Base-by-base conservation (phyloP, 768 basidiomycete genomes). In the Chiua virens region DNA sequence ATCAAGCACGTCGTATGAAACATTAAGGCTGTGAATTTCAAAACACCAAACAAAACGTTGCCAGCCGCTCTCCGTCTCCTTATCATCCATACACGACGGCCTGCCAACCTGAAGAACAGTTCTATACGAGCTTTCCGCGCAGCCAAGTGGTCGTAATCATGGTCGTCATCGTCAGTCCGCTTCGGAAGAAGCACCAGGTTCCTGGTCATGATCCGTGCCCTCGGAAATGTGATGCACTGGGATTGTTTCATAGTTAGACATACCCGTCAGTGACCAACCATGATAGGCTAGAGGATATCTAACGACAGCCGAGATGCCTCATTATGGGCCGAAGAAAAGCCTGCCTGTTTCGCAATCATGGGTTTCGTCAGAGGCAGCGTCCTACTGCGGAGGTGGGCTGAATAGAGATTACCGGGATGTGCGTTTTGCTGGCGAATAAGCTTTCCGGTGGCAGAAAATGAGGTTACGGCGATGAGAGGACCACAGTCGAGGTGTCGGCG, bases 201-300 rank as follows among this genome's bases (percentile, higher is more conserved):
- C 52, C 56, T 53, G 42, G 30, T 8, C 30, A 45, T 56, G 59
- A 55, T 62, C 63, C 62, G 56, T 65, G 40, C 8, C 15, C 25
- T 44, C 50, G 37, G 40, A 32, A 23, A 35, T 25, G 30, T 49
- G 41, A 47, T 21, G 18, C 20, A 25, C 21, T 34, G n/a, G 25
- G 27, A 36, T 36, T 30, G 37, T 30, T 35, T 32, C 35, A 27
- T 37, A 21, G 52, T 32, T 20, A 32, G 18, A 7, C 8, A 15
- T 13, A 5, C 5, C 34, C 6, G 3, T 1, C 9, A 9, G 32
- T 14, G 32, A 34, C 15, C 30, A 30, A 15, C 32, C 14, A 34
- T 15, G 34, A 34, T 15, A 15, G 9, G 15, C 15, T 17, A 34
- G 34, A 34, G 6, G 34, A 34, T 34, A 34, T 34, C 34, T 34